A percentile compares a stretch with the other conserved stretches of the same genome.
Evolutionary conservation across 1,139 yeast species (phyloP).

Genomic region (Kodamaea arcana): DNA sequence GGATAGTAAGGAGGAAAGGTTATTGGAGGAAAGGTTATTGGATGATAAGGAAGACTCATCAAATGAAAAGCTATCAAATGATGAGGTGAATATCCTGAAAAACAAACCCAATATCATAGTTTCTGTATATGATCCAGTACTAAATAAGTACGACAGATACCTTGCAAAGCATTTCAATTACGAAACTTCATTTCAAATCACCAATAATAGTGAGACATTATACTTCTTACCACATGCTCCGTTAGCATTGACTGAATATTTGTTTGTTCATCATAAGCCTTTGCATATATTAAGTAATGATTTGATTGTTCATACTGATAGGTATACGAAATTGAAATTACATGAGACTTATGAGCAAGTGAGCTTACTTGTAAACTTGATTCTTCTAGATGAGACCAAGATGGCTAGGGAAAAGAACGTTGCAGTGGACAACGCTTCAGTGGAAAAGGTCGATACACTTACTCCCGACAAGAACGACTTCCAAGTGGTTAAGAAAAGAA

Average conservation of each 20-base stretch:
- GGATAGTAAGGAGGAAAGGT: no score
- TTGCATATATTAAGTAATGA: slow-evolving; percentile 44
- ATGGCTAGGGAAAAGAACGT: slow-evolving; percentile 7
- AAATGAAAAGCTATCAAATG: no score
- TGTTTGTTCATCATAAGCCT: slow-evolving; percentile 34
- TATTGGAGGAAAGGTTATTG: no score
- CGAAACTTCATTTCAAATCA: slow-evolving; percentile 21
- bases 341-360: slow-evolving; percentile 37
- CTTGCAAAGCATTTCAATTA: slow-evolving; percentile 16
- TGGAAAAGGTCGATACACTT: no score
- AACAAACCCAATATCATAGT: no score
- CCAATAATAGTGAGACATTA: slow-evolving; percentile 20
- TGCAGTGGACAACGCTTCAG: not conserved
- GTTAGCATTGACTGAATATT: slow-evolving; percentile 46
- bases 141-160: slow-evolving; percentile 39
- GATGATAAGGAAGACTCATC: no score
- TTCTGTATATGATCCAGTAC: slow-evolving; percentile 64
- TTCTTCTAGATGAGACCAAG: not conserved
- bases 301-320: slow-evolving; percentile 47
- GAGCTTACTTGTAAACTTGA: slow-evolving; percentile 35
- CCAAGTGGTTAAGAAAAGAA: slow-evolving; percentile 25
- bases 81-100: no score
- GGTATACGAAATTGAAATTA: slow-evolving; percentile 40
- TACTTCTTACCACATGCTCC: slow-evolving; percentile 78
- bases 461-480: slow-evolving; percentile 19